phyloP scores from a whole-genome alignment of 2,329 filamentous ascomycete genomes.

The Colletotrichum sp. region DNA sequence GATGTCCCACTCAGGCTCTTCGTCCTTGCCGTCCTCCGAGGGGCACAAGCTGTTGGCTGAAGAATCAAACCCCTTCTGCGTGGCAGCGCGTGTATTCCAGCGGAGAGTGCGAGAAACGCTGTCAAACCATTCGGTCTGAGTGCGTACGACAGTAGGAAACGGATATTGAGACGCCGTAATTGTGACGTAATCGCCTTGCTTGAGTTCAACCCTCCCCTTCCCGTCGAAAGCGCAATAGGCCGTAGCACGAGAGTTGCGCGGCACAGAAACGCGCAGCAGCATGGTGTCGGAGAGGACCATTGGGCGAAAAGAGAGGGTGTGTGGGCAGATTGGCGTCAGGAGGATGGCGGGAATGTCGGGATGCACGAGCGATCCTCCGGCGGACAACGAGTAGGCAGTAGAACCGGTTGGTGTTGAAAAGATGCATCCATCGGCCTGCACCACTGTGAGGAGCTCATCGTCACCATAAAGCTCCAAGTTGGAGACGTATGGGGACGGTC shows the following conservation, averaged over 20 bases:
- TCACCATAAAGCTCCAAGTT: slow-evolving; percentile 97
- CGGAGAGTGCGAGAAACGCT: slow-evolving; percentile 89
- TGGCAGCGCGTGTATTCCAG: slow-evolving; percentile 93
- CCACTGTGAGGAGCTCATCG: slow-evolving; percentile 90
- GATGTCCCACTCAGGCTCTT: slow-evolving; percentile 84
- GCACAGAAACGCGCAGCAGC: slow-evolving; percentile 87
- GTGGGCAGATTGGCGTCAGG: slow-evolving; percentile 95
- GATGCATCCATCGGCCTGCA: slow-evolving; percentile 97
- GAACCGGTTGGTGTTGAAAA: slow-evolving; percentile 95
- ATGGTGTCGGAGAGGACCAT: slow-evolving; percentile 98
- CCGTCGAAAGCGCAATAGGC: slow-evolving; percentile 98
- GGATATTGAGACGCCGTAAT: slow-evolving; percentile 96
- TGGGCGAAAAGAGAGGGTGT: slow-evolving; percentile 94
- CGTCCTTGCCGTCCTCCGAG: slow-evolving; percentile 57
- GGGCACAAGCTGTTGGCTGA: slow-evolving; percentile 27
- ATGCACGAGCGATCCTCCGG: slow-evolving; percentile 93
- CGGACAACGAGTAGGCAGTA: slow-evolving; percentile 95
- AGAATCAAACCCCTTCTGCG: slow-evolving; percentile 86
- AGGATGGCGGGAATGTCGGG: slow-evolving; percentile 97
- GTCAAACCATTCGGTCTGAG: slow-evolving; percentile 94
- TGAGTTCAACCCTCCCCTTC: slow-evolving; percentile 92
- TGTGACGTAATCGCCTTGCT: slow-evolving; percentile 93
- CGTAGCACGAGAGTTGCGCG: slow-evolving; percentile 83
- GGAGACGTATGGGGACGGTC: slow-evolving; percentile 95
- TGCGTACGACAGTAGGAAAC: slow-evolving; percentile 93